Evolutionary conservation across 805 yeast species (phyloP).

Genomic region (Debaryomyces castellii): DNA sequence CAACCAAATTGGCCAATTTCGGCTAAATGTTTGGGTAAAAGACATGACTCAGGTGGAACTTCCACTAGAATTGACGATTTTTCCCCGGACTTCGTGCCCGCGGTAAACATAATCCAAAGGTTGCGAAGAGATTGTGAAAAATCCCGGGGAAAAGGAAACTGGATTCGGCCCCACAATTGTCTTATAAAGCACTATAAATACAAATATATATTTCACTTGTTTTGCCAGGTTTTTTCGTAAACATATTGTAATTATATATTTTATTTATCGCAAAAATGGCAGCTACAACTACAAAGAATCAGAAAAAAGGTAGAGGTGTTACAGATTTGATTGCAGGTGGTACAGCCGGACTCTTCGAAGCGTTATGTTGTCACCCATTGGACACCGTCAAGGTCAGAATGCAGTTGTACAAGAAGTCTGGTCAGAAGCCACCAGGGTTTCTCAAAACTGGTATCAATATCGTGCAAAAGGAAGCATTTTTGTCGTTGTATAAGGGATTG

Average conservation of each 20-base stretch:
- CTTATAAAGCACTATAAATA: conserved; percentile 1
- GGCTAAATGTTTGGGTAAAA: neutral
- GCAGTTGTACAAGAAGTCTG: conserved; percentile 79
- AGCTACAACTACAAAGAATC: conserved; percentile 13
- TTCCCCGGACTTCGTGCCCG: conserved; percentile 10
- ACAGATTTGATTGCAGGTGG: conserved; percentile 90
- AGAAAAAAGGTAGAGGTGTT: conserved; percentile 41
- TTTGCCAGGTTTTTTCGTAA: neutral
- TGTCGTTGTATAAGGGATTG: conserved; percentile 89
- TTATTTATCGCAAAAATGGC: conserved; percentile 8
- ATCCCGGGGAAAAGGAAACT: conserved; percentile 20
- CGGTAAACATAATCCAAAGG: neutral
- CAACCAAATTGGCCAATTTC: neutral
- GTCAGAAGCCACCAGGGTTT: conserved; percentile 85
- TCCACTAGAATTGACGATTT: neutral
- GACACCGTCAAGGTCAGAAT: conserved; percentile 96
- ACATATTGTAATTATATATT: conserved; percentile 3
- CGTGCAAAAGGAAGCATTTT: conserved; percentile 73
- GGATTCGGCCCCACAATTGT: conserved; percentile 4
- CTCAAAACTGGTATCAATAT: conserved; percentile 77
- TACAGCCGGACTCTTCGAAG: conserved; percentile 95
- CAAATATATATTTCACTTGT: neutral
- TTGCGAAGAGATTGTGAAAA: neutral
- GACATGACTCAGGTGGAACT: neutral
- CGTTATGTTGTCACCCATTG: conserved; percentile 96